Conservation (phyloP, 305 asterid genomes). For the Petunia hybrid region DNA sequence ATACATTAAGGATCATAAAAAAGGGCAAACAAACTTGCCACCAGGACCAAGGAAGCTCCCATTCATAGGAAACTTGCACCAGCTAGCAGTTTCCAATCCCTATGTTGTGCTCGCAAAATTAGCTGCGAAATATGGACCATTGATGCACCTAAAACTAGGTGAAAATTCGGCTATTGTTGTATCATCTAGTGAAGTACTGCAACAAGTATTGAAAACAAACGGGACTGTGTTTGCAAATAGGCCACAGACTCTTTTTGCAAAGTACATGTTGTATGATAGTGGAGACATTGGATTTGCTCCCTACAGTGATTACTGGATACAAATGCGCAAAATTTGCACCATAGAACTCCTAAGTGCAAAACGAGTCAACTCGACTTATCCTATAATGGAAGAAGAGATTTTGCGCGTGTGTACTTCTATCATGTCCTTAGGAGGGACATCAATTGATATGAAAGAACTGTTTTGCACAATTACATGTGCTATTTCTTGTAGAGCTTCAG, state of each 20-base stretch:
- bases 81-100: neutral
- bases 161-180: conserved; percentile 27
- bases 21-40: neutral
- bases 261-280: neutral
- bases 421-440: neutral
- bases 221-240: conserved; percentile 25
- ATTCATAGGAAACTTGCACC: neutral
- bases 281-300: no score
- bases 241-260: neutral
- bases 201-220: neutral
- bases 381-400: neutral
- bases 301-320: conserved; percentile 41
- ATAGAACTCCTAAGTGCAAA: no score
- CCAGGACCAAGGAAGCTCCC: conserved; percentile 19
- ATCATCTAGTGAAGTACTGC: neutral
- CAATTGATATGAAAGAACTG: neutral
- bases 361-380: neutral
- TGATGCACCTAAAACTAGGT: conserved; percentile 30
- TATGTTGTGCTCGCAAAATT: neutral
- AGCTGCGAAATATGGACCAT: neutral
- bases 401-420: neutral
- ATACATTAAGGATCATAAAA: neutral
- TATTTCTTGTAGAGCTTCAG: neutral
- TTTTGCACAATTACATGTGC: neutral
- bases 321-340: conserved; percentile 36